These are phyloP conservation scores for Hirschioporus abietinus DNA, from an alignment of 768 basidiomycete genomes.

Conservation along the genomic window DNA sequence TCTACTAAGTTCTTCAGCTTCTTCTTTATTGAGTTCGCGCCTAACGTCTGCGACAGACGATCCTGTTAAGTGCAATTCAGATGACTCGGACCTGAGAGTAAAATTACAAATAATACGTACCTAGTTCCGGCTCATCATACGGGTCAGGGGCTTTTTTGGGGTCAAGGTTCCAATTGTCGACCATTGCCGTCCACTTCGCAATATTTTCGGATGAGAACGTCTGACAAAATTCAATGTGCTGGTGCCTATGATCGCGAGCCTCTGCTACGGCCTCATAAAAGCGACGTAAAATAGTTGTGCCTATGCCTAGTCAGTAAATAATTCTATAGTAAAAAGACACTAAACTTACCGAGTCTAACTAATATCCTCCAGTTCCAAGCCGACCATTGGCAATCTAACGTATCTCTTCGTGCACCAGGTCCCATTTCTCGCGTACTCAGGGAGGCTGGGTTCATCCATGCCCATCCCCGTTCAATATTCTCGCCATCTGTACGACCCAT, in stretches of 20 bases:
- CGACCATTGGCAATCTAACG: constrained; percentile 21
- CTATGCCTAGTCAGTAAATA: not conserved
- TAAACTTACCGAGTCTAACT: constrained; percentile 1
- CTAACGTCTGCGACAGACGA: not conserved
- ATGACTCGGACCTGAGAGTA: not conserved
- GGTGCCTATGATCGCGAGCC: not conserved
- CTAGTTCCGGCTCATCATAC: not conserved
- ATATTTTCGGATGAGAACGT: not conserved
- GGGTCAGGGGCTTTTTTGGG: not conserved
- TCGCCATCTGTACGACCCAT: constrained; percentile 21
- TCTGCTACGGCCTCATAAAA: not conserved
- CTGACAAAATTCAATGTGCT: not conserved
- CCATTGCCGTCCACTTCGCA: not conserved
- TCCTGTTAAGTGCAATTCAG: not conserved
- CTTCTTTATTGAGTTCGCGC: not conserved
- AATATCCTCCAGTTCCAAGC: constrained; percentile 21
- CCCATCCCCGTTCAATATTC: constrained; percentile 19
- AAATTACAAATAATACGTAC: not conserved
- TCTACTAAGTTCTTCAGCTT: not conserved
- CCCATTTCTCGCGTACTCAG: constrained; percentile 19
- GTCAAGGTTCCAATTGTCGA: not conserved
- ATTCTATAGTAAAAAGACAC: not conserved
- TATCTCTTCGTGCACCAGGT: constrained; percentile 17
- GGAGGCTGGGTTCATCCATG: constrained; percentile 12
- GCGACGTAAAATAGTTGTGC: not conserved